Conservation (phyloP, 2,329 filamentous ascomycete species). For the Xylariomycetidae sp. region DNA sequence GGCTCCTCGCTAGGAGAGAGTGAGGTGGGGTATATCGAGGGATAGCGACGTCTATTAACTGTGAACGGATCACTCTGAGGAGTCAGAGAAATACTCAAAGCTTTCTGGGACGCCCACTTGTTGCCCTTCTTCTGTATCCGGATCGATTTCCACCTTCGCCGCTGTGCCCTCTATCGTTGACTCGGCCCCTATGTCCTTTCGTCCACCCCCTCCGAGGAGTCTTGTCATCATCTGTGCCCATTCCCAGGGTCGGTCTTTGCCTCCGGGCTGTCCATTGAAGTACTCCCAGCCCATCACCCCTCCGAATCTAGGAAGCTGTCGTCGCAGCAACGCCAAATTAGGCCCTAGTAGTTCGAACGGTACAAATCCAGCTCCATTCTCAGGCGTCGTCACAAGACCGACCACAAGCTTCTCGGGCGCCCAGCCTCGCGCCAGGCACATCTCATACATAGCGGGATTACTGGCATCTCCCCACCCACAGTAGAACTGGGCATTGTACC, state of each 20-base stretch:
- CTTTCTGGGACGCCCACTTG: slow-evolving; percentile 10
- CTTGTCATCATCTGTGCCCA: slow-evolving; percentile 65
- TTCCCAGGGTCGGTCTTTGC: slow-evolving; percentile 58
- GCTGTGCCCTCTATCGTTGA: background rate
- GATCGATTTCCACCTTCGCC: slow-evolving; percentile 11
- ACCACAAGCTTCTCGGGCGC: slow-evolving; percentile 64
- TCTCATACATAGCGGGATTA: slow-evolving; percentile 42
- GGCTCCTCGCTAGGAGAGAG: too few species aligned
- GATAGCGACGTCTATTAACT: too few species aligned
- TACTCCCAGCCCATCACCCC: slow-evolving; percentile 88
- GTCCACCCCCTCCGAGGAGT: slow-evolving; percentile 22
- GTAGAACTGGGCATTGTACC: slow-evolving; percentile 85
- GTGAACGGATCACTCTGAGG: too few species aligned
- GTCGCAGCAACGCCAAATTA: slow-evolving; percentile 52
- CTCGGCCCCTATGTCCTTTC: background rate
- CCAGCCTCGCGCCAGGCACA: slow-evolving; percentile 55
- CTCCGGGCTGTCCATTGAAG: slow-evolving; percentile 66
- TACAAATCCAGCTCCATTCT: slow-evolving; percentile 65
- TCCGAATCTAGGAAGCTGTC: slow-evolving; percentile 62
- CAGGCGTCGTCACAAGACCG: slow-evolving; percentile 69
- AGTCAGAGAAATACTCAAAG: slow-evolving; percentile 26
- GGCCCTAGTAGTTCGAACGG: slow-evolving; percentile 51
- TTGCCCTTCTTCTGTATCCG: slow-evolving; percentile 11
- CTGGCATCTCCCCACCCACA: slow-evolving; percentile 72
- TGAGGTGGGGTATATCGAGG: too few species aligned